Evolutionary conservation across 805 yeast genomes (phyloP).

Genomic region (Yamadazyma nakazawae): DNA sequence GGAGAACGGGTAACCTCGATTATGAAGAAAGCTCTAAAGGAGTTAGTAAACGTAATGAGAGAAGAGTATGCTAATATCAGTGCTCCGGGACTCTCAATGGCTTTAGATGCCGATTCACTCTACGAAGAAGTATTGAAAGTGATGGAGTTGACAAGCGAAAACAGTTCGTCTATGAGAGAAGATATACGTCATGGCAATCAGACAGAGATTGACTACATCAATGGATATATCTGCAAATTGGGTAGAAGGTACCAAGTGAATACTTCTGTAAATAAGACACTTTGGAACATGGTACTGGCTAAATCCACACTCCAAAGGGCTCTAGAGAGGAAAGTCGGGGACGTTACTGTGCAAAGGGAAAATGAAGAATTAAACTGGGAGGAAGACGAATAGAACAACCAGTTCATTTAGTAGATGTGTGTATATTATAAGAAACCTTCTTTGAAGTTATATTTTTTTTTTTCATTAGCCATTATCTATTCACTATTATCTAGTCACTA

Average conservation of each 20-base stretch:
- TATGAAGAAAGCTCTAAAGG: slow-evolving; percentile 43
- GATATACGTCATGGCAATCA: slow-evolving; percentile 54
- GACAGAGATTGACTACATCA: slow-evolving; percentile 80
- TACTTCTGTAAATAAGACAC: slow-evolving; percentile 47
- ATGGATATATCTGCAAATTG: slow-evolving; percentile 67
- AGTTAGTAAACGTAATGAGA: slow-evolving; percentile 41
- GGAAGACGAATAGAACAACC: not conserved
- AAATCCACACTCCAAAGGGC: slow-evolving; percentile 27
- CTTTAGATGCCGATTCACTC: slow-evolving; percentile 33
- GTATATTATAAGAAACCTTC: not conserved
- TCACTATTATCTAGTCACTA: not conserved
- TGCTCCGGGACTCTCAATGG: slow-evolving; percentile 28
- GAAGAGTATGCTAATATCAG: slow-evolving; percentile 24
- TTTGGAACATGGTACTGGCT: slow-evolving; percentile 44
- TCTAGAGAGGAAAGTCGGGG: not conserved
- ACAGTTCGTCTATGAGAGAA: slow-evolving; percentile 68
- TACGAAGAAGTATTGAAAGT: slow-evolving; percentile 29
- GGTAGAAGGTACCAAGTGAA: slow-evolving; percentile 45
- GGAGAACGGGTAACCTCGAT: slow-evolving; percentile 32
- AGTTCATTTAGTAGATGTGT: not conserved
- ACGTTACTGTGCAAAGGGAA: not conserved
- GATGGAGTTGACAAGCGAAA: slow-evolving; percentile 44
- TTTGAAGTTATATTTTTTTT: too few relatives aligned
- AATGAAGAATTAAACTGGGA: not conserved
- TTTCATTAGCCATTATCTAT: not conserved